Evolutionary conservation across 176 grass and related monocot species (phyloP).

Genomic region (Chloris gayana): DNA sequence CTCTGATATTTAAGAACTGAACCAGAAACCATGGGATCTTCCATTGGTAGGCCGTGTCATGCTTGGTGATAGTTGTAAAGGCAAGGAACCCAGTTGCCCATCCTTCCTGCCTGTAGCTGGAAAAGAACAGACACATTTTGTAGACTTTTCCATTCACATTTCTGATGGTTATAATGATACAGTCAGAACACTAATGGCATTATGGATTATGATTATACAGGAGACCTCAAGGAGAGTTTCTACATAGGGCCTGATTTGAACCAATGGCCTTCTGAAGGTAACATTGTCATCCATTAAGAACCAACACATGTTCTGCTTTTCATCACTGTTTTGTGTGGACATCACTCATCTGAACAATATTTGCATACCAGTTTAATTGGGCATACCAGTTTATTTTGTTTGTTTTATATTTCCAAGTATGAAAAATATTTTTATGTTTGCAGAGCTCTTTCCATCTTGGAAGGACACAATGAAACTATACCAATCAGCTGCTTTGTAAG

Average conservation of each 20-base stretch:
- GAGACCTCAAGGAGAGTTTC: conserved; percentile 84
- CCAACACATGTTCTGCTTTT: conserved; percentile 8
- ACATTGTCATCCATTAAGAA: conserved; percentile 3
- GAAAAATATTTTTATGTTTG: conserved; percentile 25
- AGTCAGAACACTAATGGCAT: not conserved
- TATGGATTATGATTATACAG: conserved; percentile 34
- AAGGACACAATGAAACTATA: conserved; percentile 73
- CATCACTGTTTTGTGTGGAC: not conserved
- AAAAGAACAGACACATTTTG: not conserved
- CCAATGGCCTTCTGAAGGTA: conserved; percentile 80
- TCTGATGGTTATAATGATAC: conserved; percentile 16
- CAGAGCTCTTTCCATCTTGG: conserved; percentile 69
- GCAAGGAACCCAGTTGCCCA: not conserved
- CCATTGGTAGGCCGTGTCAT: not conserved
- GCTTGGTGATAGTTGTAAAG: not conserved
- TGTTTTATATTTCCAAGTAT: not conserved
- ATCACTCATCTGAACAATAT: conserved; percentile 18
- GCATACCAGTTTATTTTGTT: no score
- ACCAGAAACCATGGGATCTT: not conserved
- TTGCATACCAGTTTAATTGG: no score
- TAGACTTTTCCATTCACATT: not conserved
- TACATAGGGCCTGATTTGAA: conserved; percentile 63
- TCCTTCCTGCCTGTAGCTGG: not conserved
- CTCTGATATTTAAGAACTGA: conserved; percentile 9
- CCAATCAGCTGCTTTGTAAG: conserved; percentile 62